Evolutionary conservation across 257 asterid species (phyloP), one percentile per base, ranked within the genome.

Genomic region (Thymus quinquecostatus): DNA sequence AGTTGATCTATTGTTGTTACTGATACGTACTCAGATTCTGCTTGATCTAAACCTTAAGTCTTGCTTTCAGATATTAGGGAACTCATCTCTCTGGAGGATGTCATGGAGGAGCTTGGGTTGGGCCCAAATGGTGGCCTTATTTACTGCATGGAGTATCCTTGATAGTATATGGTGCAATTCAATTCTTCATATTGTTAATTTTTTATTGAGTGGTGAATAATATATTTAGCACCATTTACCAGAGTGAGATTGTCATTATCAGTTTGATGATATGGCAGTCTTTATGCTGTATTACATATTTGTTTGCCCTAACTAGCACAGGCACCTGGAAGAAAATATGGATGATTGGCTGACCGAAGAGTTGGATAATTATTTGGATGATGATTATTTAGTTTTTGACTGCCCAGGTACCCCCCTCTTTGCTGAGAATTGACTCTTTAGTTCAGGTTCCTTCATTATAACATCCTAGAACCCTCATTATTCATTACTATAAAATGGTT

Each of bases 71-170:
- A 94, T 79, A 87, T 95, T 63, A 82, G 94, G 80, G 96, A 92
- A 62, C 98, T 89, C 72, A 79, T 95, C 75, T 85, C 86, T 51
- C 79, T 95, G 84, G 98, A 95, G 74, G 96, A 95, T 79, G 99
- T 88, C 61, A 95, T 95, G 99, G 98, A 92, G 81, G 96, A 92
- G 75, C 89, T 89, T 62, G 88, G 89, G 58, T 82, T 94, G 75
- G 97, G 99, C 71, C 99, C 97, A 68, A 94, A 94, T 80, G 99
- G 98, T 66, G 97, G 96, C 71, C 97, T 95, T 71, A 79, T 95
- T 50, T 92, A 95, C 82, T 95, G 99, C 88, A 95, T 95, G 99
- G 99, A 95, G 97, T 95, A 95, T 91, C 97, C 97, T 82, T 82
- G 62, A 14, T 69, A 29, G 27, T 51, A 49, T 11, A 44, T 34